Evolutionary conservation across 768 basidiomycete genomes (phyloP), one percentile per base, ranked within the genome.

Genomic region (Leccinum subgranulosum): DNA sequence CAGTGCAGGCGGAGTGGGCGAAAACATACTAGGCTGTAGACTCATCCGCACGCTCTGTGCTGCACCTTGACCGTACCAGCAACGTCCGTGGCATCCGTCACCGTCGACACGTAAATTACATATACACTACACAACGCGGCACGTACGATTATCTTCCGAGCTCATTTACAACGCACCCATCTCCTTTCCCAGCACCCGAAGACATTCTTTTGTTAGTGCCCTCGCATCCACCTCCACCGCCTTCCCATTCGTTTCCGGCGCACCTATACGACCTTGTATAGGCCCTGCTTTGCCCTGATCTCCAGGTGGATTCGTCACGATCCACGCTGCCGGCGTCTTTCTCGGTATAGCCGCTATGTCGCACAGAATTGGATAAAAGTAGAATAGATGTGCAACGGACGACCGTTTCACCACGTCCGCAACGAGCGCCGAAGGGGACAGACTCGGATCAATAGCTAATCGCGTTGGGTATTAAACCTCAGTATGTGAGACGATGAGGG

Each of bases 371-470:
- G 84, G 75, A 66, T 95, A 95, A 57, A 96, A 86, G 67, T 94
- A 86, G 79, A 96, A 96, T 11, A 98, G 75, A 65, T 96, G 94
- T 0, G 89, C 93, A 15, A 84, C 79, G 0, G 84, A 71, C 2
- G 94, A 94, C 1, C 90, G 84, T 62, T 83, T 84, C 12, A 88
- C 83, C 1, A 88, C 83, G 58, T 92, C 86, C 0, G 85, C 77
- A 21, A 95, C 79, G 3, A 90, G 75, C 12, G 75, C 74, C 12
- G 82, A 74, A 0, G 86, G 81, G 1, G 78, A 71, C 17, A 81
- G 66, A 2, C 76, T 71, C 1, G 75, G 46, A 71, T 85, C 81
- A 61, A 76, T 72, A 62, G 69, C 76, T 72, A 23, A 3, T 27
- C 14, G 2, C 10, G 3, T n/a, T 29, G 9, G 17, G 10, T 12